Conservation (phyloP, 129 eudicot species). For the Flaveria robusta region DNA sequence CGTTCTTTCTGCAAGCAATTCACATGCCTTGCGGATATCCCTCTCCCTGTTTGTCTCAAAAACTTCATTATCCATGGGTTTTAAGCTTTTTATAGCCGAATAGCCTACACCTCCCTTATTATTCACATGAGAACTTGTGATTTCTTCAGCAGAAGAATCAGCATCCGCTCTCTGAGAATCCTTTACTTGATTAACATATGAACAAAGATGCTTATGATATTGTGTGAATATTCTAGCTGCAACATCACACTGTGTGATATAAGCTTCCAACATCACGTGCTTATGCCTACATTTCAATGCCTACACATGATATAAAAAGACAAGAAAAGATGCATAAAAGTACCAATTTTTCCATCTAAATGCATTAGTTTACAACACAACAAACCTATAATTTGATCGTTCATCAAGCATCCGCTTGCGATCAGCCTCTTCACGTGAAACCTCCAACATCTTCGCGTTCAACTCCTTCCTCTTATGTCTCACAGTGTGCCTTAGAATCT, state of each 20-base stretch:
- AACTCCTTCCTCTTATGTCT: conserved; percentile 86
- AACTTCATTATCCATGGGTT: conserved; percentile 15
- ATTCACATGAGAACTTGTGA: conserved; percentile 41
- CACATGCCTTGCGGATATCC: conserved; percentile 47
- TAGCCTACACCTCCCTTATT: conserved; percentile 51
- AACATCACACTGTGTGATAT: conserved; percentile 82
- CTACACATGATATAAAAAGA: background rate
- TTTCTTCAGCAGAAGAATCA: conserved; percentile 33
- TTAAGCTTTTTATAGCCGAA: conserved; percentile 42
- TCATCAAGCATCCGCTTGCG: conserved; percentile 92
- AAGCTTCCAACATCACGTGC: conserved; percentile 92
- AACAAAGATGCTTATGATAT: conserved; percentile 70
- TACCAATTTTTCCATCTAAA: background rate
- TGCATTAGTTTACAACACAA: background rate
- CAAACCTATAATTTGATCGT: conserved; percentile 74
- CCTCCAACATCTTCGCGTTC: conserved; percentile 79
- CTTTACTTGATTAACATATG: conserved; percentile 70
- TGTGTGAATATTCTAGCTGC: conserved; percentile 79
- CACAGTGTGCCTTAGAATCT: conserved; percentile 71
- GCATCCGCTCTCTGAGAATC: conserved; percentile 54
- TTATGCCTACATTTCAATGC: conserved; percentile 63
- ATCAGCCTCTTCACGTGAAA: conserved; percentile 83
- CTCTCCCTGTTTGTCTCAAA: conserved; percentile 33
- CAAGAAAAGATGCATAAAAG: too few species aligned
- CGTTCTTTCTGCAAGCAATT: conserved; percentile 47